Evolutionary conservation across 169 alveolate species (phyloP).

Genomic region (Cryptosporidium canis): DNA sequence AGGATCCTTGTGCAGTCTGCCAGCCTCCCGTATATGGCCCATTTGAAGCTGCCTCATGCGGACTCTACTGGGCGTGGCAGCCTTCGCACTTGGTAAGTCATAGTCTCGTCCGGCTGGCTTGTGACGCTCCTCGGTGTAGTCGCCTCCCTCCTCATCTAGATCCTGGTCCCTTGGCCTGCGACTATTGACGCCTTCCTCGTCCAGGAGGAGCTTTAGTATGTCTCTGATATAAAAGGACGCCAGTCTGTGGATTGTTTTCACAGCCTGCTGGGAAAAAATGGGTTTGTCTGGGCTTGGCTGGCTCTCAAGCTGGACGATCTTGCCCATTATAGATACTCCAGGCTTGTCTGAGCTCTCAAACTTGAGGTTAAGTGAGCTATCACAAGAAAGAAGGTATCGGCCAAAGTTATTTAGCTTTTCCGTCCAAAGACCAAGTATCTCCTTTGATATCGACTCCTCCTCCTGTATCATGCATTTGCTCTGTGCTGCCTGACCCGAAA

Average conservation of each 20-base stretch:
- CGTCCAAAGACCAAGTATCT: neutral
- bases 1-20: neutral
- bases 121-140: neutral
- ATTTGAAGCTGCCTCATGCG: neutral
- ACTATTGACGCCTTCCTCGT: slow-evolving; percentile 15
- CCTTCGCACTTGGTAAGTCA: no score
- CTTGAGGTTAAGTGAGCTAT: neutral
- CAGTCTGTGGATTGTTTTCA: slow-evolving; percentile 28
- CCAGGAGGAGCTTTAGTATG: neutral
- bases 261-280: slow-evolving; percentile 18
- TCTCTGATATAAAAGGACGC: slow-evolving; percentile 37
- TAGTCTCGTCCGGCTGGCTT: no score
- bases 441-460: slow-evolving; percentile 16
- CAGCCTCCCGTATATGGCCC: neutral
- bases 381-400: slow-evolving; percentile 9
- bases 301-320: neutral
- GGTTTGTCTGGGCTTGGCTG: neutral
- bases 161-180: neutral
- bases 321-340: neutral
- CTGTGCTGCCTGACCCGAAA: neutral
- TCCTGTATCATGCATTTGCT: neutral
- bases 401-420: slow-evolving; percentile 32
- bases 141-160: neutral
- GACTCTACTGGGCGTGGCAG: no score
- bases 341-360: neutral